phyloP scores from a whole-genome alignment of 2,329 filamentous ascomycete species.

The Pseudocercospora musae region DNA sequence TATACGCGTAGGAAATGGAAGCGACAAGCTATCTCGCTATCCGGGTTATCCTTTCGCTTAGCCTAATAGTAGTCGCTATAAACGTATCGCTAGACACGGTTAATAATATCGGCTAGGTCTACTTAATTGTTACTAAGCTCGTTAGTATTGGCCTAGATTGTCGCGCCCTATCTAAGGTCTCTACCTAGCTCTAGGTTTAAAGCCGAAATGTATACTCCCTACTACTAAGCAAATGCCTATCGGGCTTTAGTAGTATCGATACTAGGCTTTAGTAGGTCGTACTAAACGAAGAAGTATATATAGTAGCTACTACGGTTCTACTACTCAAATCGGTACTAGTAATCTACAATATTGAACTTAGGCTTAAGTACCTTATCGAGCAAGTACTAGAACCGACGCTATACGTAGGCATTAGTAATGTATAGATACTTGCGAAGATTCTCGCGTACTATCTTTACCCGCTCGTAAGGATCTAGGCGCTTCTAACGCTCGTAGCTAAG shows the following conservation, averaged over 20 bases:
- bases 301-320: neutral
- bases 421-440: neutral
- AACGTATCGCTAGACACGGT: neutral
- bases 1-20: neutral
- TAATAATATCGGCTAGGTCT: neutral
- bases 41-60: neutral
- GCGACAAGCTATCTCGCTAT: neutral
- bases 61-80: neutral
- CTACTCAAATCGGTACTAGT: neutral
- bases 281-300: neutral
- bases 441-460: neutral
- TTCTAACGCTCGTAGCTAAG: too few species aligned
- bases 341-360: neutral
- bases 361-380: neutral
- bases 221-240: neutral
- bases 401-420: neutral
- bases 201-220: neutral
- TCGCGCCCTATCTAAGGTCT: neutral
- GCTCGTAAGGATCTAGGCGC: too few species aligned
- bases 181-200: neutral
- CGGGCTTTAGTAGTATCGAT: neutral
- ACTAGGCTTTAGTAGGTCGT: neutral
- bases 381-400: neutral
- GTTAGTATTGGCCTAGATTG: neutral
- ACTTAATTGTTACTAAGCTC: neutral